Evolutionary conservation across 306 rosid genomes (phyloP).

Genomic region (Phaseolus lunatus): DNA sequence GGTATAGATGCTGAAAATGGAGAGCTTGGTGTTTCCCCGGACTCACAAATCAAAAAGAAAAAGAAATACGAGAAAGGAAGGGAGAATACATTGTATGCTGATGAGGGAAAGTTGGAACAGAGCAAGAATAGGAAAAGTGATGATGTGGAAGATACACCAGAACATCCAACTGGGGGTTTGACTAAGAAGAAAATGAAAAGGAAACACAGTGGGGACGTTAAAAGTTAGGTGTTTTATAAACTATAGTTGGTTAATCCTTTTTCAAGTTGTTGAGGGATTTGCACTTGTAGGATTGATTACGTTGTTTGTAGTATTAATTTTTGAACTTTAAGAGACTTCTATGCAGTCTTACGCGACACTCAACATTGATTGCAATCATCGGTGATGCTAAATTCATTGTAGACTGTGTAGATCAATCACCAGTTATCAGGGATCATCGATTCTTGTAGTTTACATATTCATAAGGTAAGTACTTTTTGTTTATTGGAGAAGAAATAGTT

Average conservation of each 20-base stretch:
- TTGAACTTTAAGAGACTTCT: background rate
- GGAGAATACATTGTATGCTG: background rate
- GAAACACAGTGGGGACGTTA: conserved; percentile 11
- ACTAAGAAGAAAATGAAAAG: conserved; percentile 45
- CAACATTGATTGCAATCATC: conserved; percentile 9
- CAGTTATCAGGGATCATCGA: background rate
- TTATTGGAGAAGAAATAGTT: background rate
- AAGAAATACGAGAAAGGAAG: conserved; percentile 13
- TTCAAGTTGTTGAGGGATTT: conserved; percentile 28
- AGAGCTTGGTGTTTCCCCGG: background rate
- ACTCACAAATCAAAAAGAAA: conserved; percentile 14
- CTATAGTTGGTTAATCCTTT: background rate
- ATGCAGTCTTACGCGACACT: conserved; percentile 17
- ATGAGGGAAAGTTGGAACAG: conserved; percentile 36
- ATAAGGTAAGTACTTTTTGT: background rate
- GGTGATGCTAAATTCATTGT: background rate
- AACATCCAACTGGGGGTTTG: conserved; percentile 35
- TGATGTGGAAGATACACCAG: conserved; percentile 7
- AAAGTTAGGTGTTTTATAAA: background rate
- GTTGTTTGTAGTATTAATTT: conserved; percentile 7
- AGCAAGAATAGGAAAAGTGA: conserved; percentile 42
- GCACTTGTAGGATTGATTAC: conserved; percentile 20
- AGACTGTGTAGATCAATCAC: background rate
- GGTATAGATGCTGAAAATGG: conserved; percentile 18
- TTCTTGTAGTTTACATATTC: background rate